A percentile compares a stretch with the other conserved stretches of the same genome.
phyloP scores from a whole-genome alignment of 148 eudicot genomes.

The Suaeda aralocaspica region DNA sequence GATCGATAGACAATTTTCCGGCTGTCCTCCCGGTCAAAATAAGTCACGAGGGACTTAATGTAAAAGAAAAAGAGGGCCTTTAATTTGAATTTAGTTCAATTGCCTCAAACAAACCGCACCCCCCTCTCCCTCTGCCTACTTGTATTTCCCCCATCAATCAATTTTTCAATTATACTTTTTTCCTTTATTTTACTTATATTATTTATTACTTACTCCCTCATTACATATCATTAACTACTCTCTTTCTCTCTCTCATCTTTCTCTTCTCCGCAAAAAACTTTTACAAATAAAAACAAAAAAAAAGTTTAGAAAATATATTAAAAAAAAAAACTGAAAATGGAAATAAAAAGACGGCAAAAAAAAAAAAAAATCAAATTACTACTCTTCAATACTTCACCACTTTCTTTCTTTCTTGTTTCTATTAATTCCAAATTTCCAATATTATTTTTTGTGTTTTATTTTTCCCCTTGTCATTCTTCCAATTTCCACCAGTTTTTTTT shows the following conservation, averaged over 20 bases:
- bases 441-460: background rate
- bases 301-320: too few species aligned
- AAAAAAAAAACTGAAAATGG: too few species aligned
- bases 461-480: too few species aligned
- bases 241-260: background rate
- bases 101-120: background rate
- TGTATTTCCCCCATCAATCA: background rate
- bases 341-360: slow-evolving; percentile 1
- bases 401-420: too few species aligned
- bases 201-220: too few species aligned
- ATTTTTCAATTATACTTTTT: background rate
- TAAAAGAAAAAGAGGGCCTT: background rate
- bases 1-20: too few species aligned
- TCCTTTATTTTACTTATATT: too few species aligned
- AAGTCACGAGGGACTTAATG: background rate
- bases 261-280: too few species aligned
- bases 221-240: background rate
- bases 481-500: background rate
- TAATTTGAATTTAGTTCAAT: background rate
- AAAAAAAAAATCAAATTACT: too few species aligned
- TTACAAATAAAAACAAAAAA: too few species aligned
- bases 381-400: background rate
- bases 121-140: background rate
- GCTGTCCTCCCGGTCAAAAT: too few species aligned
- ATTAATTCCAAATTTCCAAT: too few species aligned